Conservation (phyloP, 805 yeast species). For the Brettanomyces sp. region DNA sequence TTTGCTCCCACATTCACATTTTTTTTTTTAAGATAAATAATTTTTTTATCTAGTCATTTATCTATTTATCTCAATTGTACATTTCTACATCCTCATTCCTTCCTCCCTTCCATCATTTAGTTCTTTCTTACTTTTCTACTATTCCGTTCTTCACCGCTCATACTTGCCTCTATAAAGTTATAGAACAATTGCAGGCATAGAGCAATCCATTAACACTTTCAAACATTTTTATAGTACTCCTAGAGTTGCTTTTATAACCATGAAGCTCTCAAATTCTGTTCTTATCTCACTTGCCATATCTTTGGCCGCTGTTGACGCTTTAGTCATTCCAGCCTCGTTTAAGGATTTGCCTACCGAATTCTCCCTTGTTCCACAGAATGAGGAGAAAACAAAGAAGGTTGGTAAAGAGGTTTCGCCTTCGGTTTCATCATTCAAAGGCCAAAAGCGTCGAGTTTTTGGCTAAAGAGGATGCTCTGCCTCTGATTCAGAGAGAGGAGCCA, state of each 20-base stretch:
- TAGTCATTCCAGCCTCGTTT: conserved; percentile 11
- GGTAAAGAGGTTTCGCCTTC: conserved; percentile 23
- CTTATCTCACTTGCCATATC: conserved; percentile 9
- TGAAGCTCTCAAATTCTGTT: conserved; percentile 11
- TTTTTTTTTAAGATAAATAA: too few relatives aligned
- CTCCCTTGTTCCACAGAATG: not conserved
- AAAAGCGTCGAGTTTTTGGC: conserved; percentile 9
- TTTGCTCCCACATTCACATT: too few relatives aligned
- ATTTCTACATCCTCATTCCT: not conserved
- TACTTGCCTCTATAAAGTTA: not conserved
- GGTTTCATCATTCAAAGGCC: conserved; percentile 27
- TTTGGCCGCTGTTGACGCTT: conserved; percentile 11
- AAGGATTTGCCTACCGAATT: conserved; percentile 8
- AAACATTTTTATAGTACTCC: too few relatives aligned
- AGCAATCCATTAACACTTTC: too few relatives aligned
- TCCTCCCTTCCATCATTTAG: not conserved
- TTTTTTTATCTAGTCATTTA: too few relatives aligned
- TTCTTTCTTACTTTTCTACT: not conserved
- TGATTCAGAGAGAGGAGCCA: conserved; percentile 37
- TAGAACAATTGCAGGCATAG: too few relatives aligned
- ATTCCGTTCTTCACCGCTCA: not conserved
- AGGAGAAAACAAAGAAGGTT: conserved; percentile 1
- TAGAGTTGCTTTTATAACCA: not conserved
- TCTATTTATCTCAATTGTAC: not conserved
- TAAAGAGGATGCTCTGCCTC: conserved; percentile 31